Percentiles rank a stretch among this genome's conserved stretches.
Conservation (phyloP, 306 rosid genomes). For the Cucurbita argyrosperma region DNA sequence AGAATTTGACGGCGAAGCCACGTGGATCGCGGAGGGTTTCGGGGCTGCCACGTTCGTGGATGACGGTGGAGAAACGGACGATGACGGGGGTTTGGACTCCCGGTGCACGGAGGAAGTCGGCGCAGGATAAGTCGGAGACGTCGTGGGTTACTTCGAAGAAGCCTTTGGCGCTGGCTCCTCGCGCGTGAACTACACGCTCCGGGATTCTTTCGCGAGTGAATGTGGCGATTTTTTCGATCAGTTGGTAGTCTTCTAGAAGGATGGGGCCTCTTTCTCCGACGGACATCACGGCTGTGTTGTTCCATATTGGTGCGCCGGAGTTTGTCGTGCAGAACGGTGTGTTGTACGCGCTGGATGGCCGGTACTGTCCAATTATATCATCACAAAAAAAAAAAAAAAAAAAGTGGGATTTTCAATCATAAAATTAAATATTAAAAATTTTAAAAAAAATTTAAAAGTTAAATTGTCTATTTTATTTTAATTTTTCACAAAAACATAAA, state of each 20-base stretch:
- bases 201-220: constrained; percentile 84
- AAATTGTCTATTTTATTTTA: too few species aligned
- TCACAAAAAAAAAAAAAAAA: too few species aligned
- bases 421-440: too few species aligned
- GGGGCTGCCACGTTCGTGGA: constrained; percentile 98
- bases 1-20: constrained; percentile 74
- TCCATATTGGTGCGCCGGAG: constrained; percentile 79
- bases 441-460: too few species aligned
- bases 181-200: constrained; percentile 90
- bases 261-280: constrained; percentile 80
- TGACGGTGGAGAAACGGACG: constrained; percentile 90
- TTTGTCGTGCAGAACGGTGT: constrained; percentile 80
- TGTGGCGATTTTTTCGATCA: constrained; percentile 76
- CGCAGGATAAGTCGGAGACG: constrained; percentile 65
- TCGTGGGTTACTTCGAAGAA: constrained; percentile 97
- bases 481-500: too few species aligned
- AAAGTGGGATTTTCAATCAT: too few species aligned
- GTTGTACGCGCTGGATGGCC: constrained; percentile 72
- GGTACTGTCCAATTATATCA: constrained; percentile 25
- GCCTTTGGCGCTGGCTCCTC: constrained; percentile 99
- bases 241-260: constrained; percentile 84
- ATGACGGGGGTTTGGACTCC: constrained; percentile 94
- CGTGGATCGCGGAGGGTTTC: constrained; percentile 85
- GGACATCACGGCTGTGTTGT: constrained; percentile 59
- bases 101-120: constrained; percentile 86